Base-by-base conservation (phyloP, 2,329 filamentous ascomycete species). In the Ceratocystis lukuohia region DNA sequence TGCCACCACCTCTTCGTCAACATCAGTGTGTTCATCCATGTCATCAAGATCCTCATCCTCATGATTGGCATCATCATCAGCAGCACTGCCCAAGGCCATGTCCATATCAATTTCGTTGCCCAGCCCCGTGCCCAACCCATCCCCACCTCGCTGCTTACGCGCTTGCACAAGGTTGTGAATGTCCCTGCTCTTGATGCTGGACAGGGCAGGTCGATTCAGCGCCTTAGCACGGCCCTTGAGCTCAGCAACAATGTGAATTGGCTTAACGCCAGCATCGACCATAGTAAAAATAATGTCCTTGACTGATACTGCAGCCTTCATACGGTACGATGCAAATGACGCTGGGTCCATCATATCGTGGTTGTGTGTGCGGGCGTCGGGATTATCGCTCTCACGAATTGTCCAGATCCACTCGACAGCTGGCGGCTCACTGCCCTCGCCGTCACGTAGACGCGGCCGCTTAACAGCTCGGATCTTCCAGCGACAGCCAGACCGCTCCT, bases 361-460 rank as follows among this genome's bases (percentile, higher is more conserved):
- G 59, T 68, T 68, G 20, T 68, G 66, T 2, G 48, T 57, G 7
- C 66, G 59, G 12, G 66, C 66, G n/a, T 68, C 66, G 15, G 66
- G 64, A 44, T 68, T 68, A 33, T 68, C 66, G 53, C 64, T 66
- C 53, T 68, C 66, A 28, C 66, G 64, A 17, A 68, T 68, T 3
- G 66, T 68, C 66, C 66, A 68, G 45, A 68, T 68, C 66, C 66
- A 68, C 64, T 68, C 53, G 12, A 68, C 66, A 5, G 61, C 69
- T 4, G 70, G 69, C 56, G 70, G 70, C 0, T 68, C 69, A 25
- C 70, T 66, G n/a, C 69, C 70, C 50, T 68, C 70, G 61, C 69
- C 69, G 15, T 70, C 68, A 15, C 64, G 57, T 30, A 68, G 63
- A 22, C 66, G 57, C 20, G 66, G 66, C 37, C 66, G 56, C 64